Percentiles rank a stretch among this genome's conserved stretches.
Conservation (phyloP, 441 rosid species). For the Flueggea neowawraea region DNA sequence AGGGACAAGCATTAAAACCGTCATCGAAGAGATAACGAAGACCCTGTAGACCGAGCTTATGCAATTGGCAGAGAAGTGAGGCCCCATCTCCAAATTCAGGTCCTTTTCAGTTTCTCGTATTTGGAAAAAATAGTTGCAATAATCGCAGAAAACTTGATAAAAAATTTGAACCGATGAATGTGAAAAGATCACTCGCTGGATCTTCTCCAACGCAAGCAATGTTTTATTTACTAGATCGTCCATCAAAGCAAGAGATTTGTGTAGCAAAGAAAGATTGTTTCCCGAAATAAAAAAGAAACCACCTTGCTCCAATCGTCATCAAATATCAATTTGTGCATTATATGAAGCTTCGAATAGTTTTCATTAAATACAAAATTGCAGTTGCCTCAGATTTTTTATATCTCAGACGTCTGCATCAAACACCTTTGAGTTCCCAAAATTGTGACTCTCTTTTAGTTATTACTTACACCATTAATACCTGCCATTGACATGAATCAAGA, state of each 20-base stretch:
- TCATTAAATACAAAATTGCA: slow-evolving; percentile 12
- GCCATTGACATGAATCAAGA: neutral
- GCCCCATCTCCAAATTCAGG: slow-evolving; percentile 13
- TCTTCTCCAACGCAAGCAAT: no score
- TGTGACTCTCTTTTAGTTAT: slow-evolving; percentile 12
- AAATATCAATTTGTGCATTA: slow-evolving; percentile 5
- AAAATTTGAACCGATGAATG: neutral
- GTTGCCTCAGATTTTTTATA: slow-evolving; percentile 5
- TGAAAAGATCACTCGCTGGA: neutral
- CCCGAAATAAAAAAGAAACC: no score
- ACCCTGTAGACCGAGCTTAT: neutral
- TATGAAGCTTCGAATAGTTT: neutral
- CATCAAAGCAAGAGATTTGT: slow-evolving; percentile 5
- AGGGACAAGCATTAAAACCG: neutral
- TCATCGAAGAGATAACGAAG: no score
- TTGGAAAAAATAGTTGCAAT: slow-evolving; percentile 12
- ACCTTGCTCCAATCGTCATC: slow-evolving; percentile 5
- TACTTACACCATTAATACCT: slow-evolving; percentile 4
- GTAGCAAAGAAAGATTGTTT: neutral
- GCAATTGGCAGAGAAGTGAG: slow-evolving; percentile 10
- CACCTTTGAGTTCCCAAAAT: slow-evolving; percentile 13
- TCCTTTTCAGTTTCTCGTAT: slow-evolving; percentile 19
- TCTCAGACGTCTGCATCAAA: neutral
- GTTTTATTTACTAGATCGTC: neutral
- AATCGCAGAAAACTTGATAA: neutral